Evolutionary conservation across 1,284 basidiomycete species (phyloP).

Genomic region (Ustilago nuda): DNA sequence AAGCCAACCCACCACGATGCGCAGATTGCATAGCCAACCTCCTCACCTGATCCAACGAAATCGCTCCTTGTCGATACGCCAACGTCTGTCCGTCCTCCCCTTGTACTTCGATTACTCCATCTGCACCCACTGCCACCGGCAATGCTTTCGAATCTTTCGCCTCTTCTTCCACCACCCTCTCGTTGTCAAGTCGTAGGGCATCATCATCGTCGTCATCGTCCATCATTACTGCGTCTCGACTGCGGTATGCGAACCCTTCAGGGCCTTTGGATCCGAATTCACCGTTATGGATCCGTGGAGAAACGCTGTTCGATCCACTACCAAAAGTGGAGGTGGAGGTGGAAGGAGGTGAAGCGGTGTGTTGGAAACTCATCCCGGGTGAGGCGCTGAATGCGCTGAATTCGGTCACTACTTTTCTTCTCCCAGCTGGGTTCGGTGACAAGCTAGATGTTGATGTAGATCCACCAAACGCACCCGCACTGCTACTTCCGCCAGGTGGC

Average conservation of each 20-base stretch:
- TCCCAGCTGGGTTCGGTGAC: slow-evolving; percentile 20
- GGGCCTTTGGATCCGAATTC: slow-evolving; percentile 41
- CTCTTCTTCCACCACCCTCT: slow-evolving; percentile 21
- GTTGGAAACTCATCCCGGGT: slow-evolving; percentile 60
- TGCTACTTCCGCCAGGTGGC: slow-evolving; percentile 22
- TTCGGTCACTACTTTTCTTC: slow-evolving; percentile 55
- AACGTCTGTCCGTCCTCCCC: slow-evolving; percentile 66
- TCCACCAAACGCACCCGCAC: slow-evolving; percentile 16
- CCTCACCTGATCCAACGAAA: slow-evolving; percentile 63
- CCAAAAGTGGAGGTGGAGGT: slow-evolving; percentile 20
- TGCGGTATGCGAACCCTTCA: slow-evolving; percentile 37
- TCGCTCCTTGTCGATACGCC: slow-evolving; percentile 63
- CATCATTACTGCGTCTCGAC: slow-evolving; percentile 43
- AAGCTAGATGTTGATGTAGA: slow-evolving; percentile 1
- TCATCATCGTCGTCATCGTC: slow-evolving; percentile 62
- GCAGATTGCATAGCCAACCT: slow-evolving; percentile 60
- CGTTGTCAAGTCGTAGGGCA: slow-evolving; percentile 53
- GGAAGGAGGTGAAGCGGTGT: slow-evolving; percentile 43
- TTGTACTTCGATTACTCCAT: slow-evolving; percentile 58
- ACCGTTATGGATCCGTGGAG: slow-evolving; percentile 27
- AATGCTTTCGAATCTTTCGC: slow-evolving; percentile 31
- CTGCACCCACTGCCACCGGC: slow-evolving; percentile 46
- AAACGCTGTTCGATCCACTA: slow-evolving; percentile 5
- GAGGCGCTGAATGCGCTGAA: slow-evolving; percentile 61
- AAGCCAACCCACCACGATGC: slow-evolving; percentile 69